Evolutionary conservation across 371 early-diverging fungal genomes (phyloP), one percentile per base, ranked within the genome.

Genomic region (Mortierella sp.): DNA sequence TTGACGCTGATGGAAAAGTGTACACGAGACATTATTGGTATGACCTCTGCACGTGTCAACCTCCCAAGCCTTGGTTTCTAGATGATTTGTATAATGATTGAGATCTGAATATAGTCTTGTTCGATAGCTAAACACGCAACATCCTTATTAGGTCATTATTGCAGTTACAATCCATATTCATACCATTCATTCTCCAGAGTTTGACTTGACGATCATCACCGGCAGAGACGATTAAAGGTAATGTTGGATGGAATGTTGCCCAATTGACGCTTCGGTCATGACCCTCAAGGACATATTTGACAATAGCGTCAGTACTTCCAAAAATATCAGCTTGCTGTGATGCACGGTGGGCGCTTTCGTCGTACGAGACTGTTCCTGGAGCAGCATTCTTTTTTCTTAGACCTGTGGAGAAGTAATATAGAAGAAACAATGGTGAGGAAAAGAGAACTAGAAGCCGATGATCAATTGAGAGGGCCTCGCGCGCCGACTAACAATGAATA

Each of bases 191-290:
- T 77, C 99, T 89, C 99, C 99, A 99, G 24, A 99, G 88, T 83
- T 99, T 99, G 41, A 99, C 94, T 77, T 96, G 96, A 69, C 98
- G 95, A 86, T 99, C 99, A 84, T 99, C 99, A 69, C 97, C 96
- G 65, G 97, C 96, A 28, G 99, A 97, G 6, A 98, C 95, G 81
- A 99, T 96, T 70, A 97, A 85, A 10, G 97, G 97, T 65, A 96
- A 86, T 6, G 93, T 96, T 16, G 98, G 97, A 77, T 99, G 97
- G 89, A 98, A 97, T 13, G 96, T 86, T 7, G 97, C 97, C 96
- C 97, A 97, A 89, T 99, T 99, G 72, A 99, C 98, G 60, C 99
- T 99, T 69, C 98, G 95, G 68, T 98, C 97, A 79, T 99, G 99
- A 15, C 98, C 99, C 82, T 99, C 99, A 22, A 99, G 87, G 19